phyloP scores from a whole-genome alignment of 2,329 filamentous ascomycete species.

The Calonectria pauciramosa region DNA sequence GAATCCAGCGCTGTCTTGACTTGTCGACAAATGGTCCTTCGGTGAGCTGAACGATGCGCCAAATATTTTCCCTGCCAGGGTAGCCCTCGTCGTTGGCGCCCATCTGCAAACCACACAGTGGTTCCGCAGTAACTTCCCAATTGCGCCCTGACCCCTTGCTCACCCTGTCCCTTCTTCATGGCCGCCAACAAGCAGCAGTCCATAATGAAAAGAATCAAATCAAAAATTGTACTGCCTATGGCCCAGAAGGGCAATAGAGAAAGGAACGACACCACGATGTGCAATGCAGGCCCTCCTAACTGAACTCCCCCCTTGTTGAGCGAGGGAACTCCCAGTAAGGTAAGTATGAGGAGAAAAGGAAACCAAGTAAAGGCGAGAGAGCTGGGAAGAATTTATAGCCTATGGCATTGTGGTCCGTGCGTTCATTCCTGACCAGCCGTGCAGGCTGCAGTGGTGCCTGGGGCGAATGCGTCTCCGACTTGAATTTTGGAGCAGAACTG shows the following conservation, averaged over 20 bases:
- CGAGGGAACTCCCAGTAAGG: conserved; percentile 59
- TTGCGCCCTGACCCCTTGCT: neutral
- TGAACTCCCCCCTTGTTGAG: conserved; percentile 60
- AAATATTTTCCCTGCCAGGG: neutral
- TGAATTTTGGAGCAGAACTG: neutral
- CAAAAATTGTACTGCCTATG: conserved; percentile 66
- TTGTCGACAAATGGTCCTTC: neutral
- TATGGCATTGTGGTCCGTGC: conserved; percentile 22
- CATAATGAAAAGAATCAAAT: conserved; percentile 62
- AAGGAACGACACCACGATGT: conserved; percentile 64
- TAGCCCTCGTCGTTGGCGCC: neutral
- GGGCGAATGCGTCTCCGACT: neutral
- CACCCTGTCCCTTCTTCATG: conserved; percentile 55
- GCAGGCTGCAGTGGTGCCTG: neutral
- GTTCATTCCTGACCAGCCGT: neutral
- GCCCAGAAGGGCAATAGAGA: conserved; percentile 66
- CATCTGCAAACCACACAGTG: neutral
- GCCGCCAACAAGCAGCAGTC: conserved; percentile 50
- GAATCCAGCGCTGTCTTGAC: neutral
- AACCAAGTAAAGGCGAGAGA: neutral
- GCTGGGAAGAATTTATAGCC: conserved; percentile 25
- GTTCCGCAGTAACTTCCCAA: neutral
- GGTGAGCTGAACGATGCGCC: neutral
- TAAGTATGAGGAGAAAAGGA: conserved; percentile 62
- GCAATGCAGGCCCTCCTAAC: conserved; percentile 65